Conservation (phyloP, 345 rosid genomes). For the Gossypium thurberi region DNA sequence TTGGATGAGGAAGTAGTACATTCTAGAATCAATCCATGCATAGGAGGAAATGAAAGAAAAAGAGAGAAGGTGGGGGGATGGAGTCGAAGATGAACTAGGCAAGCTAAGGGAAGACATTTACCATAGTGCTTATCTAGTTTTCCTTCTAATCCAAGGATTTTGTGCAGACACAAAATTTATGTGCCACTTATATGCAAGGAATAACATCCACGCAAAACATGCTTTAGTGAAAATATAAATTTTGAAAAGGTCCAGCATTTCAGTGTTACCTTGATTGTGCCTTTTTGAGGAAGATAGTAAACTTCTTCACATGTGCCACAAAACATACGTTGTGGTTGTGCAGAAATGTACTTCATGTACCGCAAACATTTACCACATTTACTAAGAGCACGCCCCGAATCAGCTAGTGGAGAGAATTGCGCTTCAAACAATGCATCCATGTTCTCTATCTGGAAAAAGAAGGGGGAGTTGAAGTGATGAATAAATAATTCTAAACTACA, state of each 20-base stretch:
- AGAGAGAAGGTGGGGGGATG: too few species aligned
- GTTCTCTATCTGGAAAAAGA: slow-evolving; percentile 58
- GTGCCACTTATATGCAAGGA: neutral
- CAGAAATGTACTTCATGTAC: slow-evolving; percentile 87
- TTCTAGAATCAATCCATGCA: neutral
- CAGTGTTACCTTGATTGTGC: slow-evolving; percentile 66
- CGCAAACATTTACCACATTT: slow-evolving; percentile 96
- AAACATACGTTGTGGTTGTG: slow-evolving; percentile 73
- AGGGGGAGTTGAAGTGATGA: slow-evolving; percentile 5
- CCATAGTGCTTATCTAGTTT: neutral
- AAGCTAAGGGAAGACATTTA: neutral
- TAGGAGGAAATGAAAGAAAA: neutral
- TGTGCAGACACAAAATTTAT: neutral
- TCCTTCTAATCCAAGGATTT: neutral
- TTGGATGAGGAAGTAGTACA: neutral
- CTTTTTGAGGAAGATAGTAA: slow-evolving; percentile 89
- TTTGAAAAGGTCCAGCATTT: neutral
- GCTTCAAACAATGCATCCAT: slow-evolving; percentile 96
- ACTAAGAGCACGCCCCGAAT: slow-evolving; percentile 77
- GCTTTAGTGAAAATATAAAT: neutral
- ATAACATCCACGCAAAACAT: neutral
- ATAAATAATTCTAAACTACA: neutral
- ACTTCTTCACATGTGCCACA: slow-evolving; percentile 95
- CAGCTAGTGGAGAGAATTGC: slow-evolving; percentile 82
- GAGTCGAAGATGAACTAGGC: neutral